These are phyloP conservation scores for Kodamaea suecica DNA, from an alignment of 1,139 yeast genomes.

Conservation along the genomic window DNA sequence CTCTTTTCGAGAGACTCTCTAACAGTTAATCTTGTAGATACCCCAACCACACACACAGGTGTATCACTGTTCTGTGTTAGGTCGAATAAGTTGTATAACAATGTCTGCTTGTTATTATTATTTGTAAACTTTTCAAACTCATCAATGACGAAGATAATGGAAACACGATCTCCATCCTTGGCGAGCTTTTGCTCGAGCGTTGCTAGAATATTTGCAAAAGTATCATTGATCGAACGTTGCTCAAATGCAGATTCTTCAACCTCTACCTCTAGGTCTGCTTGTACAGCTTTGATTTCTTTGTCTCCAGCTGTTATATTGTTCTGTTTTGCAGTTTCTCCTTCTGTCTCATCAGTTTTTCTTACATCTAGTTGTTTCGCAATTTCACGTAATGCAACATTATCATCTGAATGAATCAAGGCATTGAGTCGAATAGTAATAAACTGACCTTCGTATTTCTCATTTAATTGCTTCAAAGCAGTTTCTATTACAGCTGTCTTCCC, in stretches of 20 bases:
- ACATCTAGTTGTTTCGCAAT: slow-evolving; percentile 78
- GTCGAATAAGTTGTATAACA: slow-evolving; percentile 84
- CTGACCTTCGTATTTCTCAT: slow-evolving; percentile 34
- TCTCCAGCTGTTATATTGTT: too few species aligned
- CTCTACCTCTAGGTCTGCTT: too few species aligned
- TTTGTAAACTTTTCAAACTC: slow-evolving; percentile 79
- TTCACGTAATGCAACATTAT: slow-evolving; percentile 74
- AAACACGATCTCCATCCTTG: slow-evolving; percentile 26
- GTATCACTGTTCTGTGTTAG: slow-evolving; percentile 70
- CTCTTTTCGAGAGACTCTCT: slow-evolving; percentile 85
- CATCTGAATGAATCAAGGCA: slow-evolving; percentile 74
- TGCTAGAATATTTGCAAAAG: slow-evolving; percentile 38
- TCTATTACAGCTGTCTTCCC: slow-evolving; percentile 73
- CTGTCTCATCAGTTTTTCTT: too few species aligned
- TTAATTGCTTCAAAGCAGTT: slow-evolving; percentile 51
- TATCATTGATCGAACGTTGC: slow-evolving; percentile 38
- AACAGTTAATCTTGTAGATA: slow-evolving; percentile 70
- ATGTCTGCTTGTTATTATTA: slow-evolving; percentile 65
- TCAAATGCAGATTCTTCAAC: slow-evolving; percentile 22
- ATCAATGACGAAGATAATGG: slow-evolving; percentile 77
- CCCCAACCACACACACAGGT: slow-evolving; percentile 81
- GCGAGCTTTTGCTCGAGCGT: slow-evolving; percentile 26
- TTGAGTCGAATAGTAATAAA: slow-evolving; percentile 64
- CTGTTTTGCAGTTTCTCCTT: too few species aligned
- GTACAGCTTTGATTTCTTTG: too few species aligned